Percentiles rank a stretch among this genome's conserved stretches.
These are phyloP conservation scores for Gossypium longicalyx DNA, from an alignment of 345 rosid species.

Conservation along the genomic window DNA sequence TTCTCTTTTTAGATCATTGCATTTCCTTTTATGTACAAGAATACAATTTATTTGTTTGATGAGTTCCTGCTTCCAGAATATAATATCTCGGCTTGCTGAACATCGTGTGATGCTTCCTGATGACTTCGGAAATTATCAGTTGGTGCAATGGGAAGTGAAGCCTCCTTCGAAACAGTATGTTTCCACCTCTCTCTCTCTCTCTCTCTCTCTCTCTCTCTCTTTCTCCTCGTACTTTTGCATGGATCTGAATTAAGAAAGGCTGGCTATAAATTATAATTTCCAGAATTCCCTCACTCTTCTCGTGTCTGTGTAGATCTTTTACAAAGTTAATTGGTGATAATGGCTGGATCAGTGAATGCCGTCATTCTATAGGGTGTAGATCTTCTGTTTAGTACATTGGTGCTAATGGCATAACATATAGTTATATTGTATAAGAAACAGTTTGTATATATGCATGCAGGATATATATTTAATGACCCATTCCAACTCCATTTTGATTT, in stretches of 20 bases:
- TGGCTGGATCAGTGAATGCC: too few species aligned
- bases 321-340: too few species aligned
- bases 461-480: not conserved
- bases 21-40: not conserved
- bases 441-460: not conserved
- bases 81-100: conserved; percentile 59
- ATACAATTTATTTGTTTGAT: conserved; percentile 19
- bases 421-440: too few species aligned
- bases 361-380: too few species aligned
- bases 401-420: too few species aligned
- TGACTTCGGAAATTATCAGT: conserved; percentile 54
- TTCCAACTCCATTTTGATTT: too few species aligned
- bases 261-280: too few species aligned
- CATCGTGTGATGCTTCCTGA: conserved; percentile 64
- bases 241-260: not conserved
- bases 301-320: too few species aligned
- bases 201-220: not conserved
- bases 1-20: not conserved
- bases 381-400: too few species aligned
- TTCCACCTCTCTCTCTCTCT: not conserved
- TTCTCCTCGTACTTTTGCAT: not conserved
- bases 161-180: conserved; percentile 44
- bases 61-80: conserved; percentile 36
- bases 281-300: too few species aligned
- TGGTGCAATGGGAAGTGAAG: conserved; percentile 59